phyloP scores from a whole-genome alignment of 805 yeast genomes.

The Candida ponderosae region DNA sequence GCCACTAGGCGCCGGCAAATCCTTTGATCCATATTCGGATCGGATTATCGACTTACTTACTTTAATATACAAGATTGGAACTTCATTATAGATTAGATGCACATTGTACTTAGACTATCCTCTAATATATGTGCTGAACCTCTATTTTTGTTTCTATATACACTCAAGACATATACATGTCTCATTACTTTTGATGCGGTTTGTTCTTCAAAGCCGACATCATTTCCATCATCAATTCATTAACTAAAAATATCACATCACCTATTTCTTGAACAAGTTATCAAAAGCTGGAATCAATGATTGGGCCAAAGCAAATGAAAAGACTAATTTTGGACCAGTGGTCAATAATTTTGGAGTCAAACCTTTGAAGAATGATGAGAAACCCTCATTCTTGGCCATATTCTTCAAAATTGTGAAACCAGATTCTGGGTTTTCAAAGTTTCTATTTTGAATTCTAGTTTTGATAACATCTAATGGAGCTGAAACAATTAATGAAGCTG shows the following conservation, averaged over 20 bases:
- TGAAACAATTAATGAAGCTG: conserved; percentile 90
- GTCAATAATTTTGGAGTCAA: conserved; percentile 93
- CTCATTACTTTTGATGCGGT: no score
- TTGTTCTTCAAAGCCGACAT: no score
- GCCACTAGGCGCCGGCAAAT: no score
- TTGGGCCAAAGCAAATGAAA: conserved; percentile 97
- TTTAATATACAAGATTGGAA: no score
- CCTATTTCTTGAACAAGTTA: conserved; percentile 36
- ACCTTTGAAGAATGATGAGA: conserved; percentile 90
- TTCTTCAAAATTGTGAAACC: conserved; percentile 91
- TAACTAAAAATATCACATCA: background rate
- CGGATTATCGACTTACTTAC: no score
- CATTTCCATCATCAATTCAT: background rate
- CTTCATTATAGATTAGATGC: no score
- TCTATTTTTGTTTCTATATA: no score
- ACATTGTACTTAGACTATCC: no score
- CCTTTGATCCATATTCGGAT: no score
- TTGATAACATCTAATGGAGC: conserved; percentile 98
- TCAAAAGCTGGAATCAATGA: conserved; percentile 95
- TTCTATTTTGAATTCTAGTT: conserved; percentile 96
- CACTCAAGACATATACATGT: no score
- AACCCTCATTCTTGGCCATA: conserved; percentile 87
- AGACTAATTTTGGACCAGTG: conserved; percentile 96
- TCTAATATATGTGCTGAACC: no score
- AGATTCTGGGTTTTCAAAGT: conserved; percentile 90